Evolutionary conservation across 176 grass and related monocot species (phyloP).

Genomic region (Dactylis glomerata): DNA sequence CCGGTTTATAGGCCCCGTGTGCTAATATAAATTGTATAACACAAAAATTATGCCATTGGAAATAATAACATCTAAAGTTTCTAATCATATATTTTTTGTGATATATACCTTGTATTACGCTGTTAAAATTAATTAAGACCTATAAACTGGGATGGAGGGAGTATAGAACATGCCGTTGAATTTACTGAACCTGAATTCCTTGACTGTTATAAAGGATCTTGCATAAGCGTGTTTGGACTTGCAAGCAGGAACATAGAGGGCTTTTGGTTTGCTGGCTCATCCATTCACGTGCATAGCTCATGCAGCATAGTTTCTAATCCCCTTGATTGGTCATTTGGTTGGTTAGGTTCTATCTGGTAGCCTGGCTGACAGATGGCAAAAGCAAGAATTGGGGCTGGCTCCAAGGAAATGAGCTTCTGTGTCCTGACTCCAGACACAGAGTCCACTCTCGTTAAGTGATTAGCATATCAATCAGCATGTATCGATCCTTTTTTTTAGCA

Average conservation of each 20-base stretch:
- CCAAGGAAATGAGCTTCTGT: not conserved
- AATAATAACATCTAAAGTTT: too few relatives aligned
- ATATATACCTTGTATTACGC: too few relatives aligned
- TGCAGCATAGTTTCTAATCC: not conserved
- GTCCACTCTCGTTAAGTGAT: not conserved
- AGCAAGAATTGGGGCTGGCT: not conserved
- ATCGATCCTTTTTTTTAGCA: not conserved
- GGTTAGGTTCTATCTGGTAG: not conserved
- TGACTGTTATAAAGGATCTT: not conserved
- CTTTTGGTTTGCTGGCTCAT: not conserved
- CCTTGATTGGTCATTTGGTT: conserved; percentile 2
- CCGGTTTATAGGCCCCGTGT: too few relatives aligned
- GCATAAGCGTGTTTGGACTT: not conserved
- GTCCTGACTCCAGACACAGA: not conserved
- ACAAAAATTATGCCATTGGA: too few relatives aligned
- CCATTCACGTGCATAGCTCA: not conserved
- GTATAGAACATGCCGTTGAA: not conserved
- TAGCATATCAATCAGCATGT: not conserved
- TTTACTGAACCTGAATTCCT: not conserved
- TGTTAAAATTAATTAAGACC: too few relatives aligned
- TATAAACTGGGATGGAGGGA: too few relatives aligned
- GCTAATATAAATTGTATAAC: too few relatives aligned
- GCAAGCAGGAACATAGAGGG: not conserved
- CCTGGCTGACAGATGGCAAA: not conserved
- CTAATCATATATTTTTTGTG: too few relatives aligned